Conservation (phyloP, 441 rosid genomes). For the Biscutella laevigata region DNA sequence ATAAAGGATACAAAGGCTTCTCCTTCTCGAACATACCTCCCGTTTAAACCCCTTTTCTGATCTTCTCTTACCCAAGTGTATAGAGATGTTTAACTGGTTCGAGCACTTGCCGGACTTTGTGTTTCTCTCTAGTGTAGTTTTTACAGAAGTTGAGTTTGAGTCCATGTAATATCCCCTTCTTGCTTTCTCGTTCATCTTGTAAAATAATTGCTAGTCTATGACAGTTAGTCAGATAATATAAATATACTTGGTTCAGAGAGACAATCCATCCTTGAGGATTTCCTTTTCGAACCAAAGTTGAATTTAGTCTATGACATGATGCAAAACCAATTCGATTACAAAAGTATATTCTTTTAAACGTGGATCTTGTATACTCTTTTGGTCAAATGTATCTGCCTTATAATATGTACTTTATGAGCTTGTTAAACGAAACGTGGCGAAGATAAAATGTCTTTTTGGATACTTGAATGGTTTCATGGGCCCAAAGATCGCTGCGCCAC, state of each 20-base stretch:
- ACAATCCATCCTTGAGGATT: neutral
- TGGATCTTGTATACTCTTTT: neutral
- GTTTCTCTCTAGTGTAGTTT: slow-evolving; percentile 19
- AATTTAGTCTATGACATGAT: too few species aligned
- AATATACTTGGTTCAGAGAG: neutral
- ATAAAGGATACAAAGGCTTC: slow-evolving; percentile 93
- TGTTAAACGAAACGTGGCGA: neutral
- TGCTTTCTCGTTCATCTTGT: slow-evolving; percentile 12
- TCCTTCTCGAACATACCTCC: slow-evolving; percentile 86
- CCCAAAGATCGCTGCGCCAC: neutral
- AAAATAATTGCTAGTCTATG: slow-evolving; percentile 13
- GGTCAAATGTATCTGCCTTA: neutral
- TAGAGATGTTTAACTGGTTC: slow-evolving; percentile 11
- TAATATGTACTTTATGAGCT: neutral
- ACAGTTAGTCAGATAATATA: neutral
- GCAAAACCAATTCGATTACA: too few species aligned
- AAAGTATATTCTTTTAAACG: too few species aligned
- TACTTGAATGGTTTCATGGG: slow-evolving; percentile 8
- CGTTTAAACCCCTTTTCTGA: slow-evolving; percentile 30
- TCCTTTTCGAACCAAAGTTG: neutral
- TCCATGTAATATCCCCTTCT: neutral
- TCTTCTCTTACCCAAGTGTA: slow-evolving; percentile 15
- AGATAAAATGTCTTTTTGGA: neutral
- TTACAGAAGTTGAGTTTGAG: slow-evolving; percentile 8
- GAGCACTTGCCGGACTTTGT: neutral